phyloP scores from a whole-genome alignment of 805 yeast genomes.

The Saturnispora kantuleensis region DNA sequence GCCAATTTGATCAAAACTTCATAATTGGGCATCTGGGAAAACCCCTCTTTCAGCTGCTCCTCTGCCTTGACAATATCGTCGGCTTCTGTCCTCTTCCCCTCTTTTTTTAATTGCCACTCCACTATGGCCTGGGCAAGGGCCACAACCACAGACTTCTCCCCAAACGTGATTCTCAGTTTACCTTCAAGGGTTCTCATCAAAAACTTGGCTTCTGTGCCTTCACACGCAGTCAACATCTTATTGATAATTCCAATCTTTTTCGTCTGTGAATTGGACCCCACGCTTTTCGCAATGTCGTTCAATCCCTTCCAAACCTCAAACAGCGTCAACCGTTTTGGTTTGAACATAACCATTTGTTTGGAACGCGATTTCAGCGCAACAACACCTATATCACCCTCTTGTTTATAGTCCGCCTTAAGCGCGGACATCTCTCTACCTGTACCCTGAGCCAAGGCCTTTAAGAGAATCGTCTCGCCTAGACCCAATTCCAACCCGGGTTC shows the following conservation, averaged over 20 bases:
- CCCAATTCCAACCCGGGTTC: slow-evolving; percentile 86
- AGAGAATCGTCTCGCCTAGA: slow-evolving; percentile 78
- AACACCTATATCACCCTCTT: slow-evolving; percentile 81
- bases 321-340: slow-evolving; percentile 72
- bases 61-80: slow-evolving; percentile 57
- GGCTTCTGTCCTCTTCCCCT: slow-evolving; percentile 23
- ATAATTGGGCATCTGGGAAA: slow-evolving; percentile 84
- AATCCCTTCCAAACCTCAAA: slow-evolving; percentile 64
- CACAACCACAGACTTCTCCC: slow-evolving; percentile 82
- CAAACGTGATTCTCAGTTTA: slow-evolving; percentile 83
- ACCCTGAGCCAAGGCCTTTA: slow-evolving; percentile 82
- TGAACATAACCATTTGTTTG: slow-evolving; percentile 88
- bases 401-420: slow-evolving; percentile 63
- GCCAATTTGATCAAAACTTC: slow-evolving; percentile 64
- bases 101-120: slow-evolving; percentile 39
- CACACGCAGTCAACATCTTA: slow-evolving; percentile 75
- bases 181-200: slow-evolving; percentile 87
- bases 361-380: slow-evolving; percentile 80
- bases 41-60: slow-evolving; percentile 72
- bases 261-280: slow-evolving; percentile 76
- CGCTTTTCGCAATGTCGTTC: slow-evolving; percentile 62
- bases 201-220: slow-evolving; percentile 81
- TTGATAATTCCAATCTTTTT: slow-evolving; percentile 72
- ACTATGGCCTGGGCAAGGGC: slow-evolving; percentile 79
- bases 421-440: slow-evolving; percentile 73